Evolutionary conservation across 352 stramenopile genomes (phyloP).

Genomic region (Proteromonas lacertae): DNA sequence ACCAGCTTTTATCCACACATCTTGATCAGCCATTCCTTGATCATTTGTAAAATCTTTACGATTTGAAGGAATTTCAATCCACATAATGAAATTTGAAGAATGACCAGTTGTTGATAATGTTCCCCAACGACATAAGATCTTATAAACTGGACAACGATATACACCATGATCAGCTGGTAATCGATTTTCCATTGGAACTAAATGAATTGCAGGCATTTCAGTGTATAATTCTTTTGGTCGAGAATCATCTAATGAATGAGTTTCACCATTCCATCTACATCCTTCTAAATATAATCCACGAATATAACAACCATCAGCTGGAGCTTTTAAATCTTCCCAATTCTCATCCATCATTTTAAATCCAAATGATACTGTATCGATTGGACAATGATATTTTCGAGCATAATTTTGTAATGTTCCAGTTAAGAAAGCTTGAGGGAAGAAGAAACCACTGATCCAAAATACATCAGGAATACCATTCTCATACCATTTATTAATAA

Average conservation of each 20-base stretch:
- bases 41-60: slow-evolving; percentile 46
- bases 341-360: slow-evolving; percentile 12
- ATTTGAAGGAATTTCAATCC: slow-evolving; percentile 59
- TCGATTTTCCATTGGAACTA: slow-evolving; percentile 29
- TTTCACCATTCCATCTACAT: slow-evolving; percentile 27
- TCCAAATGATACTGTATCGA: slow-evolving; percentile 31
- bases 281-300: slow-evolving; percentile 47
- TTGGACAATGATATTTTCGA: slow-evolving; percentile 48
- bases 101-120: slow-evolving; percentile 72
- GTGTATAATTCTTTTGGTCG: slow-evolving; percentile 58
- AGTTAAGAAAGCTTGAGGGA: slow-evolving; percentile 71
- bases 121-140: slow-evolving; percentile 54
- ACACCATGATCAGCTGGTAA: slow-evolving; percentile 28
- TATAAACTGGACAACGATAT: slow-evolving; percentile 74
- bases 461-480: slow-evolving; percentile 41
- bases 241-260: slow-evolving; percentile 34
- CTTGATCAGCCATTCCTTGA: slow-evolving; percentile 31
- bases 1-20: slow-evolving; percentile 49
- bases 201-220: slow-evolving; percentile 46
- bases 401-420: slow-evolving; percentile 67
- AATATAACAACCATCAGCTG: slow-evolving; percentile 40
- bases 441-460: slow-evolving; percentile 77
- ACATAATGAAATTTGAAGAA: slow-evolving; percentile 85
- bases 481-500: slow-evolving; percentile 51
- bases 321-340: slow-evolving; percentile 7